These are phyloP conservation scores for Sclerotinia nivalis DNA, from an alignment of 2,329 filamentous ascomycete genomes.

Conservation along the genomic window DNA sequence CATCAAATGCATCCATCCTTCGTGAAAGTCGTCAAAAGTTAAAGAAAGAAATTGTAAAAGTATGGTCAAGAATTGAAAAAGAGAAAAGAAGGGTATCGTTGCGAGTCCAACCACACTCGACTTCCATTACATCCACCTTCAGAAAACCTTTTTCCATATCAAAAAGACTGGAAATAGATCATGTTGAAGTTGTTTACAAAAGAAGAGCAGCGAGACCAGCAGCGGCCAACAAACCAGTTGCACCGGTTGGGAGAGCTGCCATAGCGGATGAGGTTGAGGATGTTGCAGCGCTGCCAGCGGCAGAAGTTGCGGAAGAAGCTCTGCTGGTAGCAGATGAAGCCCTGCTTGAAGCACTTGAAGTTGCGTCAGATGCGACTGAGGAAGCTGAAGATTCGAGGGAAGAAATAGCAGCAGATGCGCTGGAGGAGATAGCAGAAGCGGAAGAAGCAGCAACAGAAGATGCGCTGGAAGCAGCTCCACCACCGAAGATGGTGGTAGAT, in stretches of 20 bases:
- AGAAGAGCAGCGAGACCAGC: constrained; percentile 40
- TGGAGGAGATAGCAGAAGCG: constrained; percentile 30
- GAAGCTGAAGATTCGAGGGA: constrained; percentile 26
- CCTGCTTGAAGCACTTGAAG: constrained; percentile 21
- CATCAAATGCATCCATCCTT: constrained; percentile 16
- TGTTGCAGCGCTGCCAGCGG: constrained; percentile 22
- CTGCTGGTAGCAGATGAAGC: constrained; percentile 22
- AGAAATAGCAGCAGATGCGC: constrained; percentile 31
- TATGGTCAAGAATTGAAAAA: constrained; percentile 30
- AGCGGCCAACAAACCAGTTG: constrained; percentile 36
- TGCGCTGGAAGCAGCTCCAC: constrained; percentile 21
- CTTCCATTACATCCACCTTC: constrained; percentile 23
- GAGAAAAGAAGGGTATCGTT: constrained; percentile 33
- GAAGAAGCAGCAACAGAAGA: constrained; percentile 32
- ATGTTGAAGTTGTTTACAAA: constrained; percentile 33
- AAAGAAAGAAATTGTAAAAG: constrained; percentile 20
- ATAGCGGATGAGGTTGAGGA: constrained; percentile 10
- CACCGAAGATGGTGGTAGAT: constrained; percentile 30
- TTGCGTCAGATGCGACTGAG: constrained; percentile 30
- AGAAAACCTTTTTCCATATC: constrained; percentile 25
- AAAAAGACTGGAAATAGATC: constrained; percentile 11
- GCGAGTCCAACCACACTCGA: constrained; percentile 20
- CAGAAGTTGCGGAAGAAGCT: constrained; percentile 23
- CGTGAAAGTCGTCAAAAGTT: constrained; percentile 21
- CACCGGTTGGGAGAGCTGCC: constrained; percentile 27